A percentile compares a stretch with the other conserved stretches of the same genome.
Conservation (phyloP, 2,329 filamentous ascomycete species). For the Fusarium sambucinum region DNA sequence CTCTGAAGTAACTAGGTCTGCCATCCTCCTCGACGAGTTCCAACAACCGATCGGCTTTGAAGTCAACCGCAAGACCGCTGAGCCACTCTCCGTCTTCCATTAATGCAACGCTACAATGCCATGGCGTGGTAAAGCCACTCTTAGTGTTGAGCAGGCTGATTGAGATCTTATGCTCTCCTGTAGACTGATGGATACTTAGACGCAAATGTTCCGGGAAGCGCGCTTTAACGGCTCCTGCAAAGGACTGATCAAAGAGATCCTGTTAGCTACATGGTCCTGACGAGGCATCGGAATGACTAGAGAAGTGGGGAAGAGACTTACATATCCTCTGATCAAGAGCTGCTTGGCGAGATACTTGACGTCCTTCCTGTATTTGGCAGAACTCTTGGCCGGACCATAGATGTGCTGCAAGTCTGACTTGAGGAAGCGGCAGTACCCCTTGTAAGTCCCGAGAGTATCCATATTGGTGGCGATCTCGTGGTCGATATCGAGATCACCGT, state of each 20-base stretch:
- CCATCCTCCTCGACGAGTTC: background rate
- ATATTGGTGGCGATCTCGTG: background rate
- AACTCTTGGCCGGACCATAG: slow-evolving; percentile 42
- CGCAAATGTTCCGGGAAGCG: slow-evolving; percentile 47
- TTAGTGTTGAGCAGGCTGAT: slow-evolving; percentile 49
- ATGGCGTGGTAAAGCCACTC: slow-evolving; percentile 50
- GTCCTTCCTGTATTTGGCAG: slow-evolving; percentile 40
- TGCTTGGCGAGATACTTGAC: slow-evolving; percentile 49
- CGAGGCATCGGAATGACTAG: fast-evolving
- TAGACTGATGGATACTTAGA: slow-evolving; percentile 50
- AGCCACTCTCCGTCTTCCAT: background rate
- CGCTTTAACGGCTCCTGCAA: slow-evolving; percentile 46
- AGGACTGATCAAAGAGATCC: slow-evolving; percentile 31
- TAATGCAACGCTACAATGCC: slow-evolving; percentile 45
- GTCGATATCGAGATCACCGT: background rate
- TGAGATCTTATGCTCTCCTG: slow-evolving; percentile 46
- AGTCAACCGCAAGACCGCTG: background rate
- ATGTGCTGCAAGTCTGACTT: slow-evolving; percentile 31
- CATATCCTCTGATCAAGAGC: slow-evolving; percentile 49
- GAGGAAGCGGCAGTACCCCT: background rate
- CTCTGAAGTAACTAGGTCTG: background rate
- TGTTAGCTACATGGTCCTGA: background rate
- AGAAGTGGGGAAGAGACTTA: no score
- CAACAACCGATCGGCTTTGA: background rate
- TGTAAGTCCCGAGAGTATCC: background rate